Evolutionary conservation across 2,329 filamentous ascomycete species (phyloP).

Genomic region (Aspergillus amoenus): DNA sequence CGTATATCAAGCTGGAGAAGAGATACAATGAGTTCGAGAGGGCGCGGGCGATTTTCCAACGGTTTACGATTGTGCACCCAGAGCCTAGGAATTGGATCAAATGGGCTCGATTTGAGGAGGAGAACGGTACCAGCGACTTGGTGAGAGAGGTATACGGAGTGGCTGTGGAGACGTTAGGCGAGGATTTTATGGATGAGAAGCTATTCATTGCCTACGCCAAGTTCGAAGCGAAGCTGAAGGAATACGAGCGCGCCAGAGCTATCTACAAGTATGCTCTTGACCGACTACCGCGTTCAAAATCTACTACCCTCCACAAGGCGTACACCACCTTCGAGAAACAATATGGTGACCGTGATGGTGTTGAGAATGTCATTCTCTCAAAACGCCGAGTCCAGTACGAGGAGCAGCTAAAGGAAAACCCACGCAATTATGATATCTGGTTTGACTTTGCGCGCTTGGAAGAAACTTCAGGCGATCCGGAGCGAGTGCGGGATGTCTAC

Average conservation of each 20-base stretch:
- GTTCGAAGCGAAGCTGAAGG: slow-evolving; percentile 91
- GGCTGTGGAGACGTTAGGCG: slow-evolving; percentile 84
- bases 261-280: slow-evolving; percentile 98
- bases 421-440: slow-evolving; percentile 96
- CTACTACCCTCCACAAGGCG: slow-evolving; percentile 80
- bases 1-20: slow-evolving; percentile 97
- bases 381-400: slow-evolving; percentile 93
- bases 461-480: slow-evolving; percentile 77
- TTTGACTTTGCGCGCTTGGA: slow-evolving; percentile 92
- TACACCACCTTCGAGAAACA: slow-evolving; percentile 99
- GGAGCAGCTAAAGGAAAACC: slow-evolving; percentile 87
- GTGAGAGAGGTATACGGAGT: slow-evolving; percentile 89
- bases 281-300: slow-evolving; percentile 82
- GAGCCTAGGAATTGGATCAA: slow-evolving; percentile 98
- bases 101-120: slow-evolving; percentile 96
- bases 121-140: slow-evolving; percentile 85
- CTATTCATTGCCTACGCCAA: slow-evolving; percentile 94
- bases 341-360: slow-evolving; percentile 87
- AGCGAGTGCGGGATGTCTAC: slow-evolving; percentile 87
- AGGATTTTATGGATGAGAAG: slow-evolving; percentile 94
- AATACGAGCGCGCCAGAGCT: slow-evolving; percentile 87
- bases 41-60: slow-evolving; percentile 83
- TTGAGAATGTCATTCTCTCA: slow-evolving; percentile 93
- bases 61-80: slow-evolving; percentile 89
- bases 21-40: slow-evolving; percentile 88